These are phyloP conservation scores for Wickerhamiella spandovensis DNA, from an alignment of 805 yeast genomes.

Conservation along the genomic window DNA sequence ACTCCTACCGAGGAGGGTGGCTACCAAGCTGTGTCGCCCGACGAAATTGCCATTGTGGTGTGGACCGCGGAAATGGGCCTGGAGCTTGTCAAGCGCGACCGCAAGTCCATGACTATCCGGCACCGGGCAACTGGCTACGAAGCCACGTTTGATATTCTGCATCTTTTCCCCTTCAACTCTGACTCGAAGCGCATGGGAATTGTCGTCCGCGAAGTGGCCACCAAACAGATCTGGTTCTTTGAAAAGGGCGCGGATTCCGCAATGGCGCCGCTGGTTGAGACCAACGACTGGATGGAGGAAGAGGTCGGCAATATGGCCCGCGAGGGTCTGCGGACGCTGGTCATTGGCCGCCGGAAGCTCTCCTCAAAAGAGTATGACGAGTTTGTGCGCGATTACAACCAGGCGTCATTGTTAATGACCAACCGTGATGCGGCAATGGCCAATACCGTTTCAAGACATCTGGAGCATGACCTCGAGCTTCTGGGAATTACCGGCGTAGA, in stretches of 20 bases:
- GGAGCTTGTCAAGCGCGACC: conserved; percentile 66
- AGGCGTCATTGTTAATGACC: conserved; percentile 66
- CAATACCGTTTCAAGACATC: conserved; percentile 46
- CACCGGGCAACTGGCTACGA: conserved; percentile 42
- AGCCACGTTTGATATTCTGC: conserved; percentile 51
- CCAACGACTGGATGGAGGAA: conserved; percentile 93
- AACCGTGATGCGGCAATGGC: conserved; percentile 70
- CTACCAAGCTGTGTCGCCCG: conserved; percentile 98
- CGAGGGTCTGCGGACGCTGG: conserved; percentile 92
- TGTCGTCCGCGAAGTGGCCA: conserved; percentile 44
- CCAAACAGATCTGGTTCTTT: conserved; percentile 66
- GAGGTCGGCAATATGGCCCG: conserved; percentile 97
- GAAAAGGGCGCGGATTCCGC: conserved; percentile 96
- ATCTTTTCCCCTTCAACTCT: conserved; percentile 87
- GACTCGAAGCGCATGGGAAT: conserved; percentile 96
- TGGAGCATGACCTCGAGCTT: conserved; percentile 75
- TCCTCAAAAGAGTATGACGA: conserved; percentile 40
- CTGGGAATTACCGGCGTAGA: conserved; percentile 95
- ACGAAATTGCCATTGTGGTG: conserved; percentile 91
- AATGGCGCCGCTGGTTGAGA: conserved; percentile 69
- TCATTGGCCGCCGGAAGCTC: conserved; percentile 74
- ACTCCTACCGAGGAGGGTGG: conserved; percentile 74
- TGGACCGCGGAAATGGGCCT: conserved; percentile 82
- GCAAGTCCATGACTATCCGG: conserved; percentile 53
- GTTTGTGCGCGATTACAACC: conserved; percentile 50